Conservation (phyloP, 257 asterid species). For the Apocynum venetum region DNA sequence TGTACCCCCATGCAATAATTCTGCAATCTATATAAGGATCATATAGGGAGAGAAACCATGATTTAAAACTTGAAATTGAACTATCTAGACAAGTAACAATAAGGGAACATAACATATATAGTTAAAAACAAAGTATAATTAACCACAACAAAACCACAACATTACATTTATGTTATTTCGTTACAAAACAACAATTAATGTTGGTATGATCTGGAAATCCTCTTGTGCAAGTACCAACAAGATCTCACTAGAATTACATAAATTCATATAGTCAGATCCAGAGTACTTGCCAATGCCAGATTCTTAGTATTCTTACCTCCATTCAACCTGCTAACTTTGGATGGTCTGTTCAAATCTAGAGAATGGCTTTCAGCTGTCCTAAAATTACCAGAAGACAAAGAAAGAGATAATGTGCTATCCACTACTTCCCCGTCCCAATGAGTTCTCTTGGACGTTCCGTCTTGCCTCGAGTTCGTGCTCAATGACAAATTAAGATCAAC, state of each 20-base stretch:
- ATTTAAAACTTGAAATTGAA: too few species aligned
- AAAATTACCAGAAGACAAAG: constrained; percentile 15
- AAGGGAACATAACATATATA: background rate
- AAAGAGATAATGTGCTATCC: constrained; percentile 27
- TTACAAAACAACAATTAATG: background rate
- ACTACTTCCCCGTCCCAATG: constrained; percentile 18
- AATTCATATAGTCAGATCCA: constrained; percentile 36
- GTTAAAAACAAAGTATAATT: background rate
- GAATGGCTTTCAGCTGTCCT: background rate
- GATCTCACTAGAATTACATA: constrained; percentile 35
- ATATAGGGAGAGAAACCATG: too few species aligned
- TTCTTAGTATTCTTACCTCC: constrained; percentile 5
- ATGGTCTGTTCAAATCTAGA: constrained; percentile 10
- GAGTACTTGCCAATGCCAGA: constrained; percentile 32
- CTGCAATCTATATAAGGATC: too few species aligned
- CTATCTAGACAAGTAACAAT: too few species aligned
- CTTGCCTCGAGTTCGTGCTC: background rate
- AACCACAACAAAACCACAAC: background rate
- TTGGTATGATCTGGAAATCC: background rate
- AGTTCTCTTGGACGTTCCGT: background rate
- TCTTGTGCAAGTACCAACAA: constrained; percentile 36
- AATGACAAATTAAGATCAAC: constrained; percentile 21
- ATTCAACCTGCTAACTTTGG: constrained; percentile 6
- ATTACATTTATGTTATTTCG: background rate
- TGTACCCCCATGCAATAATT: background rate